phyloP scores from a whole-genome alignment of 257 asterid genomes.

The Solanum medicagineum region DNA sequence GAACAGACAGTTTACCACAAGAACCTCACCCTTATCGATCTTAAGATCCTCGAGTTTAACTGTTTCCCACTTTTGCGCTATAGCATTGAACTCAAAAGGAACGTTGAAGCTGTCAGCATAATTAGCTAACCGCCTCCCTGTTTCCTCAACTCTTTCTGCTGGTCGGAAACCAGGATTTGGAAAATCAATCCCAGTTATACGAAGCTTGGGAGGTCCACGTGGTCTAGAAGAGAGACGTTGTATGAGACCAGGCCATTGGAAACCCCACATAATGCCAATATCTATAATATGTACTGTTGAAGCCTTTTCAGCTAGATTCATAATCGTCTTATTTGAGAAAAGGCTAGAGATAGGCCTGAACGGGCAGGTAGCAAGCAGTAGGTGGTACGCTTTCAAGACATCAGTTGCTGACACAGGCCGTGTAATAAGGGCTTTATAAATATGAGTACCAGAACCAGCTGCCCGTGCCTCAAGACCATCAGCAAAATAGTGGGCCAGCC shows the following conservation, averaged over 20 bases:
- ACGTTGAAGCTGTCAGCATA: conserved; percentile 2
- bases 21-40: neutral
- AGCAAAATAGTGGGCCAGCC: conserved; percentile 1
- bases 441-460: conserved; percentile 2
- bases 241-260: conserved; percentile 8
- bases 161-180: conserved; percentile 6
- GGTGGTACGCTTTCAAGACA: neutral
- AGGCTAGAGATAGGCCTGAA: neutral
- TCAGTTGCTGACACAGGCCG: conserved; percentile 1
- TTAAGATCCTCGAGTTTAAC: conserved; percentile 3
- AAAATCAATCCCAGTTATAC: conserved; percentile 2
- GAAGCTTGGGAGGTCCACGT: conserved; percentile 9
- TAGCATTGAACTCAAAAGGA: conserved; percentile 6
- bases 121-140: conserved; percentile 1
- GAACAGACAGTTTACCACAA: conserved; percentile 5
- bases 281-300: conserved; percentile 1
- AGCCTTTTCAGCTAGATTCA: conserved; percentile 1
- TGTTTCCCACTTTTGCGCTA: conserved; percentile 7
- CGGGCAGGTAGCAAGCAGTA: conserved; percentile 1
- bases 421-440: neutral
- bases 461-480: conserved; percentile 5
- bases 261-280: conserved; percentile 3
- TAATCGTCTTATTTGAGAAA: conserved; percentile 2
- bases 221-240: conserved; percentile 3
- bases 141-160: conserved; percentile 6